Evolutionary conservation across 169 alveolate species (phyloP), one percentile per base, ranked within the genome.

Genomic region (Eimeria falciformis): DNA sequence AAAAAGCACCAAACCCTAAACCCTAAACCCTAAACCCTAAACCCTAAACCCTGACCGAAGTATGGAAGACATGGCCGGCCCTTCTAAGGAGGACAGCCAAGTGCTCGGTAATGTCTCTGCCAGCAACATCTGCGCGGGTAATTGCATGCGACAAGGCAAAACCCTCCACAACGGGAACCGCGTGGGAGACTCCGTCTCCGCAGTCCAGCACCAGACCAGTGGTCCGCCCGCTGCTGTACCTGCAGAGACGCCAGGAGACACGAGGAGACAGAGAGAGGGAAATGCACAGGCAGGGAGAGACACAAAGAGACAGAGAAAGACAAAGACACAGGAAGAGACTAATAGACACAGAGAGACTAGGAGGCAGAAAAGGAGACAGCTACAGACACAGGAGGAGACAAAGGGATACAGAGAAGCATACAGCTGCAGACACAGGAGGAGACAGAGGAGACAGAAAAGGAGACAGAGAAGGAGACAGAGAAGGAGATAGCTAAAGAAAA

Each of bases 141-240:
- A 98, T 98, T 12, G 99, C 99, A 81, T 97, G 95, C 25, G 94
- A 87, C 23, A 90, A 79, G 11, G 99, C 99, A 94, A 98, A 99
- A 43, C 99, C 99, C 94, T 99, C 99, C 94, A 98, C 98, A 85
- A 99, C 98, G n/a, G 99, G 99, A 62, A 98, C 99, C 46, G 99
- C 98, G 96, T 98, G 99, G 21, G 99, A 96, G 18, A 98, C 99
- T 77, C 99, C 99, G 88, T 99, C 99, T 27, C 99, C 99, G 46
- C 99, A 97, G 95, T 99, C 99, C 81, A 99, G 95, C 56, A 98
- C 99, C 65, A 98, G 97, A 94, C 99, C 99, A 53, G 99, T 98
- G 53, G 99, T 98, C 93, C 99, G 96, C 62, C 99, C 99, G 45
- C 99, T 97, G 12, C 99, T 98, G 95, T 99, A 99, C 91, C 93